Base-by-base conservation (phyloP, 1,284 basidiomycete genomes). In the Xerocomus minutiporus region DNA sequence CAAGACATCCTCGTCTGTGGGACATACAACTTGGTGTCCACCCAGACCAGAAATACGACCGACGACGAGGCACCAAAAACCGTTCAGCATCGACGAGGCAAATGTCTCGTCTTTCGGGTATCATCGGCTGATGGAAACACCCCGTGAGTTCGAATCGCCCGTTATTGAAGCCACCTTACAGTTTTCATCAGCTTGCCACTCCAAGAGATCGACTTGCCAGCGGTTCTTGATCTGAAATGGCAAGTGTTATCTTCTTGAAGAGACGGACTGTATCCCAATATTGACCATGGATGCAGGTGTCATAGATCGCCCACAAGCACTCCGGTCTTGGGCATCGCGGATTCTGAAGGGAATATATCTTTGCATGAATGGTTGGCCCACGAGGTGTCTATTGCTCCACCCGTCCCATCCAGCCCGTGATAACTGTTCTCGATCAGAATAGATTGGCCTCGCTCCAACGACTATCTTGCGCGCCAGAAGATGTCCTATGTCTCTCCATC, bases 191-290 rank as follows among this genome's bases (percentile, higher is more conserved):
- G 91, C 53, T 68, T 72, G 8, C 77, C 86, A 61, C 62, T 87
- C 3, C 86, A 93, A 62, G 73, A 84, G 23, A 76, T 92, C 39
- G 78, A 87, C 51, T 74, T 89, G 12, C 84, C 92, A 1, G 94
- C 93, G 9, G 80, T 97, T 26, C 76, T 89, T n/a, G 94, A 97
- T 65, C 84, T 92, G 78, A 96, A 96, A 78, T 97, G 94, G 94
- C 91, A 59, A 69, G 15, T 31, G 29, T 7, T 32, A 26, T 26
- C 1, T 8, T 17, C 20, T 11, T 47, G 35, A 29, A 31, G 20
- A 17, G 5, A 26, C 15, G 42, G n/a, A 28, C 28, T 15, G 1
- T 12, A n/a, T 43, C 54, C 51, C 46, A 20, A 20, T 20, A 20
- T 20, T 20, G 20, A 20, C 59, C 49, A 8, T 44, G 11, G 8